These are phyloP conservation scores for Ogataea paraovalis DNA, from an alignment of 805 yeast species.

Conservation along the genomic window DNA sequence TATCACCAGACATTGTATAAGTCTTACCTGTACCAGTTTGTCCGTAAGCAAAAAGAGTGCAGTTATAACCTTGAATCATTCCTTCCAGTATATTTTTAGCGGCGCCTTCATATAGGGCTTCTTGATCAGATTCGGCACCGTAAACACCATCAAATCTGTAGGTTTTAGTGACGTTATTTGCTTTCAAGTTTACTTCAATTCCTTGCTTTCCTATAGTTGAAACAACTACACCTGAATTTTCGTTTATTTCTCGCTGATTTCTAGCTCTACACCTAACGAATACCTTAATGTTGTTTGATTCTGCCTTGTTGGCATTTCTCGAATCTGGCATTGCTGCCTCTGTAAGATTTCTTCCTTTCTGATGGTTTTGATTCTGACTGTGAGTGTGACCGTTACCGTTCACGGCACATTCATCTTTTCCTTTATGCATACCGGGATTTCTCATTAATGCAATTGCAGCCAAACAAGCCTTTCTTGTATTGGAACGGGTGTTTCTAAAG, in stretches of 20 bases:
- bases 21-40: constrained; percentile 93
- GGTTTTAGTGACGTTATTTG: constrained; percentile 26
- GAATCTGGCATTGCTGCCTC: not conserved
- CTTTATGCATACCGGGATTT: too few species aligned
- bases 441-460: too few species aligned
- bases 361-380: not conserved
- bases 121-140: constrained; percentile 79
- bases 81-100: constrained; percentile 65
- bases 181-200: constrained; percentile 44
- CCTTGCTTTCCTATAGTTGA: constrained; percentile 45
- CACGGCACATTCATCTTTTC: too few species aligned
- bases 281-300: constrained; percentile 50
- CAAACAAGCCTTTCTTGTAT: too few species aligned
- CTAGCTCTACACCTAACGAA: constrained; percentile 64
- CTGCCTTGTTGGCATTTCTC: not conserved
- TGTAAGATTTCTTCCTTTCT: not conserved
- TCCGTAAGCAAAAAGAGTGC: constrained; percentile 71
- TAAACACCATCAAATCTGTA: constrained; percentile 77
- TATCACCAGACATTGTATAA: constrained; percentile 71
- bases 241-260: constrained; percentile 51
- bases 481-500: too few species aligned
- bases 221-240: constrained; percentile 59
- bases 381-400: too few species aligned
- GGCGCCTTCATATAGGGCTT: constrained; percentile 57
- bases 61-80: constrained; percentile 68